phyloP scores from a whole-genome alignment of 2,329 filamentous ascomycete species.

The Stromatinia cepivora region DNA sequence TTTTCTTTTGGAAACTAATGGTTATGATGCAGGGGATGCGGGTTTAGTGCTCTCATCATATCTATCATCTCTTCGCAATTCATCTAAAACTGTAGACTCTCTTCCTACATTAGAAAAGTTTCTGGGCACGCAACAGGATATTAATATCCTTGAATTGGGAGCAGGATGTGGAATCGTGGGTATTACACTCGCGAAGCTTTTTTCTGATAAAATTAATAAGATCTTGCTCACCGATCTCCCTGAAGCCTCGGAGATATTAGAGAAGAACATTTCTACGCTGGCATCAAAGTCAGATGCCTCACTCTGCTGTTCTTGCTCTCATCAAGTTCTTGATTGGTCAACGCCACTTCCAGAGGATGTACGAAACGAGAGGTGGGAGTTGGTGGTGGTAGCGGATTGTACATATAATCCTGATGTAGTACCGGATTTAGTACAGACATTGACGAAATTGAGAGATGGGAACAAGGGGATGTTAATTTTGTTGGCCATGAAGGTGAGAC shows the following conservation, averaged over 20 bases:
- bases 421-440: constrained; percentile 59
- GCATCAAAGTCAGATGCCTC: not conserved
- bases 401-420: constrained; percentile 72
- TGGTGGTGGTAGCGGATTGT: constrained; percentile 69
- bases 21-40: constrained; percentile 40
- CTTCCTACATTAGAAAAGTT: constrained; percentile 25
- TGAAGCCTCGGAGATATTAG: constrained; percentile 61
- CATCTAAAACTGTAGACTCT: not conserved
- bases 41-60: constrained; percentile 43
- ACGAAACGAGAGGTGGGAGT: constrained; percentile 47
- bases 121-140: constrained; percentile 31
- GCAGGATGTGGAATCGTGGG: constrained; percentile 69
- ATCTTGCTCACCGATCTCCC: constrained; percentile 63
- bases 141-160: constrained; percentile 63
- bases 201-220: constrained; percentile 43
- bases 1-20: constrained; percentile 26
- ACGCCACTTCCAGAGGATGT: constrained; percentile 45
- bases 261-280: constrained; percentile 47
- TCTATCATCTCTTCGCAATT: constrained; percentile 31
- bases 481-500: constrained; percentile 66
- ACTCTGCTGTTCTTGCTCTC: constrained; percentile 37
- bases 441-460: constrained; percentile 42
- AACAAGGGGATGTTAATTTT: constrained; percentile 44
- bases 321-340: constrained; percentile 63
- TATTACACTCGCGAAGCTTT: constrained; percentile 53